Conservation (phyloP, 1,139 yeast genomes). For the Saccharomyces pastorianus region DNA sequence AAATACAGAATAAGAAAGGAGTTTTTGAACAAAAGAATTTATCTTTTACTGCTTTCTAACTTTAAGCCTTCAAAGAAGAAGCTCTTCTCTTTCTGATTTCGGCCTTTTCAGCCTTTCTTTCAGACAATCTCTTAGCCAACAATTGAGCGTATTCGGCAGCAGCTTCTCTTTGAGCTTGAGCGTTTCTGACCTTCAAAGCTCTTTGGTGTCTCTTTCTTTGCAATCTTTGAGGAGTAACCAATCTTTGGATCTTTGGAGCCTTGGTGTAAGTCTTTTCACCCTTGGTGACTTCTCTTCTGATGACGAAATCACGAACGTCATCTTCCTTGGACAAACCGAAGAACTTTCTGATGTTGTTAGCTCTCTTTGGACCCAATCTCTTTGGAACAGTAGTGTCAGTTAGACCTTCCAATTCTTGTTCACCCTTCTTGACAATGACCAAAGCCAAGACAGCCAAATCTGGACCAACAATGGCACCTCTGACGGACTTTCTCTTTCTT, state of each 20-base stretch:
- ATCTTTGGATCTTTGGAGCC: slow-evolving; percentile 99
- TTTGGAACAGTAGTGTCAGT: slow-evolving; percentile 93
- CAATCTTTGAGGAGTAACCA: slow-evolving; percentile 97
- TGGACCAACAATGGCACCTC: slow-evolving; percentile 98
- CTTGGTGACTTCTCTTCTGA: slow-evolving; percentile 97
- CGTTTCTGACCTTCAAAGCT: slow-evolving; percentile 90
- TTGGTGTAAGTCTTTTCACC: slow-evolving; percentile 98
- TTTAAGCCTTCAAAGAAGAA: slow-evolving; percentile 86
- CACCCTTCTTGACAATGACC: slow-evolving; percentile 96
- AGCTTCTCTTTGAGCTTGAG: slow-evolving; percentile 99
- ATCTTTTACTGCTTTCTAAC: slow-evolving; percentile 4
- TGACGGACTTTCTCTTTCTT: slow-evolving; percentile 99
- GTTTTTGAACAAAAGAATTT: neutral
- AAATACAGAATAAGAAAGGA: neutral
- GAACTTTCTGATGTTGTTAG: slow-evolving; percentile 99
- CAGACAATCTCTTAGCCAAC: slow-evolving; percentile 96
- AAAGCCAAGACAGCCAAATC: slow-evolving; percentile 94
- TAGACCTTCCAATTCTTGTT: slow-evolving; percentile 87
- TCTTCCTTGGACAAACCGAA: slow-evolving; percentile 97
- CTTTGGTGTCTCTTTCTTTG: slow-evolving; percentile 98
- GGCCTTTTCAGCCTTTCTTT: slow-evolving; percentile 97
- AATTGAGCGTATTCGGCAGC: slow-evolving; percentile 99
- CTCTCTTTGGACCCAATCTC: slow-evolving; percentile 99
- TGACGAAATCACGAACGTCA: slow-evolving; percentile 89
- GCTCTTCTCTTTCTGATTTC: slow-evolving; percentile 99